Evolutionary conservation across 192 early-diverging fungal species (phyloP).

Genomic region (Coemansia sp.): DNA sequence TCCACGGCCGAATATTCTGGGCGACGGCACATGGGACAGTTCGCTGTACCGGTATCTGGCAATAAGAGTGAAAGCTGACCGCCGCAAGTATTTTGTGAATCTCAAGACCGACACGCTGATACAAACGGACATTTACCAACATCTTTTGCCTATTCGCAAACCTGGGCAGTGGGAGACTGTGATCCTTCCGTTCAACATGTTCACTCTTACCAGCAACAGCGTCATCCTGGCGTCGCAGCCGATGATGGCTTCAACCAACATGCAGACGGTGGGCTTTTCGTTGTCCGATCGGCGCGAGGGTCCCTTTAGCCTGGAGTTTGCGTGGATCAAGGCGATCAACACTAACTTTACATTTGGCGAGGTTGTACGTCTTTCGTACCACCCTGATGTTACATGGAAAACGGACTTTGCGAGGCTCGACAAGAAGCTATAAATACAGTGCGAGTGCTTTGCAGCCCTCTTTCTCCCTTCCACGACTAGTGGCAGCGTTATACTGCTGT

Average conservation of each 20-base stretch:
- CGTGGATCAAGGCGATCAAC: conserved; percentile 90
- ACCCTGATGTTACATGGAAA: conserved; percentile 33
- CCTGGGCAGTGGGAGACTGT: conserved; percentile 94
- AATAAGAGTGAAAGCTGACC: conserved; percentile 78
- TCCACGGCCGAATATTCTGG: conserved; percentile 69
- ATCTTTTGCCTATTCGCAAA: conserved; percentile 81
- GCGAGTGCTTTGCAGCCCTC: not conserved
- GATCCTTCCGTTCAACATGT: conserved; percentile 91
- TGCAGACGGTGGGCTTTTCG: conserved; percentile 91
- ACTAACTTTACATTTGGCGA: conserved; percentile 77
- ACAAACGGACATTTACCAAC: conserved; percentile 89
- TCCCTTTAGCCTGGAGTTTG: conserved; percentile 85
- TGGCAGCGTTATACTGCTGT: too few relatives aligned
- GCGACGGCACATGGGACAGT: conserved; percentile 81
- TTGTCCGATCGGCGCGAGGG: conserved; percentile 80
- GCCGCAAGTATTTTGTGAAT: conserved; percentile 90
- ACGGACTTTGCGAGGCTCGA: conserved; percentile 36
- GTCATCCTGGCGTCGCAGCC: conserved; percentile 84
- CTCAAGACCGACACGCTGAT: conserved; percentile 83
- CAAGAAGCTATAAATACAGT: conserved; percentile 22
- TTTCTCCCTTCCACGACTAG: too few relatives aligned
- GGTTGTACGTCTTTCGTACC: conserved; percentile 59
- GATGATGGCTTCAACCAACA: conserved; percentile 78
- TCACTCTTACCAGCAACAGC: conserved; percentile 89
- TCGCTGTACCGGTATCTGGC: conserved; percentile 83